phyloP scores from a whole-genome alignment of 805 yeast genomes.

The Lachancea thermotolerans region DNA sequence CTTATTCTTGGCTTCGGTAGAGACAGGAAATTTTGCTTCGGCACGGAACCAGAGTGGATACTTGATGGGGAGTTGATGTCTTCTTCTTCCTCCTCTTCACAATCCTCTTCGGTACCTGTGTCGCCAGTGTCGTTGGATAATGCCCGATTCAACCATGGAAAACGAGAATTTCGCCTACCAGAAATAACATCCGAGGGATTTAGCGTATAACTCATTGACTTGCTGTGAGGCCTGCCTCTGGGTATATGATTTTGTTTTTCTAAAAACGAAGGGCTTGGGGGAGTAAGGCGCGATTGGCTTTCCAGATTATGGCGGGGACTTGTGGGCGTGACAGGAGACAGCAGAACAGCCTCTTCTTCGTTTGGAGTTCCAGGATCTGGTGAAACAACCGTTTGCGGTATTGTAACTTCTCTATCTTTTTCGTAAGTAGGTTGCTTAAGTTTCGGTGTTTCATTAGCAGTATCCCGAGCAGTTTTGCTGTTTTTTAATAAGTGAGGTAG shows the following conservation, averaged over 20 bases:
- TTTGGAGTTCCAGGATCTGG: constrained; percentile 1
- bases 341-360: neutral
- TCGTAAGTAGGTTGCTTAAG: neutral
- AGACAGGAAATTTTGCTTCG: constrained; percentile 11
- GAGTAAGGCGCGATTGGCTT: constrained; percentile 1
- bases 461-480: constrained; percentile 22
- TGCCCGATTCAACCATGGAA: constrained; percentile 29
- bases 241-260: constrained; percentile 1
- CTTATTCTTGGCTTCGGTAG: constrained; percentile 16
- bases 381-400: constrained; percentile 5
- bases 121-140: constrained; percentile 28
- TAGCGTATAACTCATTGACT: constrained; percentile 28
- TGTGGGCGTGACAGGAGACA: constrained; percentile 6
- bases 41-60: constrained; percentile 11
- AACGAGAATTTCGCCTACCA: constrained; percentile 22
- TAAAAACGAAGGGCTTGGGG: constrained; percentile 10
- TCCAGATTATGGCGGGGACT: neutral
- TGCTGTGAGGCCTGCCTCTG: constrained; percentile 27
- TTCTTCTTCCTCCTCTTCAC: constrained; percentile 24
- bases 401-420: neutral
- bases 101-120: constrained; percentile 28
- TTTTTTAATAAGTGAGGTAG: constrained; percentile 47
- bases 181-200: constrained; percentile 29
- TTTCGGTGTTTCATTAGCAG: neutral
- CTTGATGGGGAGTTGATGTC: constrained; percentile 18